These are phyloP conservation scores for Lepidium aucheri DNA, from an alignment of 345 rosid species.

Conservation along the genomic window DNA sequence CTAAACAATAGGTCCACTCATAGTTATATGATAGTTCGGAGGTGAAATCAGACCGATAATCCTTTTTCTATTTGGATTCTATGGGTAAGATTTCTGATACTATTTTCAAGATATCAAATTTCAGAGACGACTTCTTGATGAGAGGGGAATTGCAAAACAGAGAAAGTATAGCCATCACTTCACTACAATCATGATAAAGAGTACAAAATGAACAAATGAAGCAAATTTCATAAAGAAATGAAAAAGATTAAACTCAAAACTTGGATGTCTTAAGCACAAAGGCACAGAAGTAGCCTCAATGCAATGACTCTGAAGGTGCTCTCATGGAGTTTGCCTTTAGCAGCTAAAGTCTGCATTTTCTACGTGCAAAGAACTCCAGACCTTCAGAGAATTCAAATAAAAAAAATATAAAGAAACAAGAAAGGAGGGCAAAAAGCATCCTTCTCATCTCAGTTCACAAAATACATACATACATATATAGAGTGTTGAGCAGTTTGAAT, in stretches of 20 bases:
- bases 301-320: background rate
- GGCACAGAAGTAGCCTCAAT: slow-evolving; percentile 11
- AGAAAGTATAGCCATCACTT: background rate
- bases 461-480: slow-evolving; percentile 22
- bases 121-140: too few relatives aligned
- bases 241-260: slow-evolving; percentile 8
- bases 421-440: slow-evolving; percentile 25
- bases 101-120: too few relatives aligned
- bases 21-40: too few relatives aligned
- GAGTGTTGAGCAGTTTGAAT: background rate
- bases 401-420: slow-evolving; percentile 1
- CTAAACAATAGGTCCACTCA: too few relatives aligned
- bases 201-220: background rate
- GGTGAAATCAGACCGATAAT: too few relatives aligned
- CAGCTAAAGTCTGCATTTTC: slow-evolving; percentile 18
- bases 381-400: background rate
- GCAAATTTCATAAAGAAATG: background rate
- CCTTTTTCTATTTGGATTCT: too few relatives aligned
- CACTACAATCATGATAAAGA: background rate
- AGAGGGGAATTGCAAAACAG: too few relatives aligned
- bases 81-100: too few relatives aligned
- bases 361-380: slow-evolving; percentile 7
- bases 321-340: slow-evolving; percentile 13
- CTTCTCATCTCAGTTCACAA: slow-evolving; percentile 24
- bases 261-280: background rate